Percentiles rank a stretch among this genome's conserved stretches.
Evolutionary conservation across 2,329 filamentous ascomycete species (phyloP).

Genomic region (Alternaria infectoria): DNA sequence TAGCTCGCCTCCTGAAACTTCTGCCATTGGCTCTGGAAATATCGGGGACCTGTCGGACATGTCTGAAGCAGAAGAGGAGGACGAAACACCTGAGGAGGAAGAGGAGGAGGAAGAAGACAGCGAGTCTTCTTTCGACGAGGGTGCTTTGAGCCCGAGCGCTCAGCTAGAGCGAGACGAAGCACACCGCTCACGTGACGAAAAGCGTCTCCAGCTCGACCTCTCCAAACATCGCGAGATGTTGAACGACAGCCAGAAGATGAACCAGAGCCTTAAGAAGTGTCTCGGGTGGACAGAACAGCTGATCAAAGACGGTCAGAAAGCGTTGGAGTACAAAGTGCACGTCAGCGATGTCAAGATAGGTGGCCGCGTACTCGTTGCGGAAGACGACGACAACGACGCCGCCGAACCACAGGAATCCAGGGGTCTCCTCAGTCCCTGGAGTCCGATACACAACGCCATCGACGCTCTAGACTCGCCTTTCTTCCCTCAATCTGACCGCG

Average conservation of each 20-base stretch:
- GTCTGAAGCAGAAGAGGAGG: slow-evolving; percentile 43
- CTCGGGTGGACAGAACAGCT: slow-evolving; percentile 88
- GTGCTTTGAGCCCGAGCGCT: slow-evolving; percentile 49
- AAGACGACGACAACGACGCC: slow-evolving; percentile 66
- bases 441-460: slow-evolving; percentile 33
- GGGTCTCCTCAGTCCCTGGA: slow-evolving; percentile 48
- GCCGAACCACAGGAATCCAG: slow-evolving; percentile 25
- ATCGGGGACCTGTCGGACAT: slow-evolving; percentile 47
- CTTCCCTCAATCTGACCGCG: slow-evolving; percentile 23
- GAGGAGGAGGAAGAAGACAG: slow-evolving; percentile 55
- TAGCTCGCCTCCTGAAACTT: slow-evolving; percentile 55
- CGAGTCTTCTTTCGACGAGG: slow-evolving; percentile 61
- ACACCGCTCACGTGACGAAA: slow-evolving; percentile 77
- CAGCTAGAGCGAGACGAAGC: slow-evolving; percentile 53
- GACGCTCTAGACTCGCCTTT: slow-evolving; percentile 28
- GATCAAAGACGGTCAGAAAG: slow-evolving; percentile 86
- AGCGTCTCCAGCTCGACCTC: slow-evolving; percentile 82
- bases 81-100: slow-evolving; percentile 40
- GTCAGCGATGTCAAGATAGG: slow-evolving; percentile 82
- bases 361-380: slow-evolving; percentile 75
- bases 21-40: slow-evolving; percentile 40
- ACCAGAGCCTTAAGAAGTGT: slow-evolving; percentile 89
- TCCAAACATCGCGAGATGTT: slow-evolving; percentile 88
- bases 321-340: slow-evolving; percentile 80
- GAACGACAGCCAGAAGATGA: slow-evolving; percentile 91